Evolutionary conservation across 2,329 filamentous ascomycete species (phyloP).

Genomic region (Botryotinia globosa): DNA sequence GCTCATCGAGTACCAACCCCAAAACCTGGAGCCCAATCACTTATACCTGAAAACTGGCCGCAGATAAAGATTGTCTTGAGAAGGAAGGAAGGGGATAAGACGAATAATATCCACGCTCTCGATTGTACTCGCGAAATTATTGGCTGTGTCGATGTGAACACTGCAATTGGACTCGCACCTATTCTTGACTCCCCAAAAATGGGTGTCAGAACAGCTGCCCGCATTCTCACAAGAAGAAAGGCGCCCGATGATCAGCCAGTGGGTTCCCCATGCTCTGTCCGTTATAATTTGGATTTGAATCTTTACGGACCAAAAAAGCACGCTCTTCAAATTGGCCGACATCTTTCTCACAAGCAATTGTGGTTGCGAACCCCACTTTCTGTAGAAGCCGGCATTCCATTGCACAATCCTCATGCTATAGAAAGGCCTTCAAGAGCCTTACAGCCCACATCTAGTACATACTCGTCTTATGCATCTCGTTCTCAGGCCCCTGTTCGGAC

Average conservation of each 20-base stretch:
- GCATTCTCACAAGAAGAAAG: conserved; percentile 66
- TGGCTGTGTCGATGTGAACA: conserved; percentile 68
- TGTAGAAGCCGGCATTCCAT: conserved; percentile 64
- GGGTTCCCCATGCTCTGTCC: conserved; percentile 59
- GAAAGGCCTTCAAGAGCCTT: conserved; percentile 31
- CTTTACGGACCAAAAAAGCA: conserved; percentile 73
- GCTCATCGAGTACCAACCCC: conserved; percentile 66
- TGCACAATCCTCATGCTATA: conserved; percentile 70
- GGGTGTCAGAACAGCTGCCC: conserved; percentile 65
- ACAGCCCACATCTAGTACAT: conserved; percentile 32
- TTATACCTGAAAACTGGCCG: conserved; percentile 63
- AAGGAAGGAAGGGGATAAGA: conserved; percentile 53
- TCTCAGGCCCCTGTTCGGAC: conserved; percentile 51
- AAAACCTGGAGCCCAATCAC: conserved; percentile 58
- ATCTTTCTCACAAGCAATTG: conserved; percentile 63
- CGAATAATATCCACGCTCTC: conserved; percentile 65
- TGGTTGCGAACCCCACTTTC: conserved; percentile 65
- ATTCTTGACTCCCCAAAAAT: conserved; percentile 65
- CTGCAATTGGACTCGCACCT: conserved; percentile 65
- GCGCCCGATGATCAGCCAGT: conserved; percentile 56
- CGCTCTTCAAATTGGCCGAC: conserved; percentile 62
- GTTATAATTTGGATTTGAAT: conserved; percentile 67
- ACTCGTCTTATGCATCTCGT: conserved; percentile 40
- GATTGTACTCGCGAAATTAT: conserved; percentile 72
- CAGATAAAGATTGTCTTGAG: conserved; percentile 70